Evolutionary conservation across 306 rosid species (phyloP).

Genomic region (Quercus ilex): DNA sequence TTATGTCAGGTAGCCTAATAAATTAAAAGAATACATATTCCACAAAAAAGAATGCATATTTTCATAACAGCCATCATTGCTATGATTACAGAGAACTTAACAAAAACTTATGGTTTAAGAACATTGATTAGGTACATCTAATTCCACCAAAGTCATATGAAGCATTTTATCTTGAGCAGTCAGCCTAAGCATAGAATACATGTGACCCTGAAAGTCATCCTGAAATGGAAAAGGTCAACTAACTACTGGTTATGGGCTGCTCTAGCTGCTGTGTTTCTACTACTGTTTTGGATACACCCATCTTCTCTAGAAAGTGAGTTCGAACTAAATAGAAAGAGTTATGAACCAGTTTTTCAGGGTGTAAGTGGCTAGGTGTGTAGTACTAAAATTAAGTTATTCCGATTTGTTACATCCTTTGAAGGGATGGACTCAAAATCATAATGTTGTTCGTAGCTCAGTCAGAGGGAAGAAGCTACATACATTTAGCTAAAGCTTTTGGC

Average conservation of each 20-base stretch:
- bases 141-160: not conserved
- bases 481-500: too few relatives aligned
- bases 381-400: too few relatives aligned
- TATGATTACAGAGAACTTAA: not conserved
- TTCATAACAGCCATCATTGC: not conserved
- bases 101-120: not conserved
- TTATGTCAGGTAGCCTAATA: not conserved
- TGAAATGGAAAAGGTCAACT: not conserved
- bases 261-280: not conserved
- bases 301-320: too few relatives aligned
- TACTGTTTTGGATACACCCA: too few relatives aligned
- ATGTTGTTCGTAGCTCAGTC: too few relatives aligned
- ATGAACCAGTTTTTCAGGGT: too few relatives aligned
- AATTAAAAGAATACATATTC: not conserved
- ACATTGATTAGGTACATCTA: constrained; percentile 11
- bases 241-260: not conserved
- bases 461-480: too few relatives aligned
- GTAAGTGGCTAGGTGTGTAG: too few relatives aligned
- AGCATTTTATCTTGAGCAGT: not conserved
- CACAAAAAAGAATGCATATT: not conserved
- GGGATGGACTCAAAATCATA: too few relatives aligned
- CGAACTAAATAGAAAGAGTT: too few relatives aligned
- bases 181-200: not conserved
- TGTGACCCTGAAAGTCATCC: too few relatives aligned
- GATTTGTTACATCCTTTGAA: too few relatives aligned